phyloP scores from a whole-genome alignment of 495 filamentous ascomycete genomes.

The Hypoxylon intermedium region DNA sequence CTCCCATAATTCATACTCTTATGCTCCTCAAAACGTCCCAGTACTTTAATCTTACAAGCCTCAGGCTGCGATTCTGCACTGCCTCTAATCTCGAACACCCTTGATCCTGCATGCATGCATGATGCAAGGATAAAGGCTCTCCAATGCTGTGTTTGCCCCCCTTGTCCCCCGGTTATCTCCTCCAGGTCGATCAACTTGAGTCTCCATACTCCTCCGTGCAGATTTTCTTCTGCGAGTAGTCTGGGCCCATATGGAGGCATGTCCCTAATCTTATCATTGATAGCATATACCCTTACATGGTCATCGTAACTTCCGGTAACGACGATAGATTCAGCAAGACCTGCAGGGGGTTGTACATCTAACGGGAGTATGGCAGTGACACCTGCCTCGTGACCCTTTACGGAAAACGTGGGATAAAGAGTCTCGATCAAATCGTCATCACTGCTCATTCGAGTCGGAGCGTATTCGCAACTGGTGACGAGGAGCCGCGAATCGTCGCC shows the following conservation, averaged over 20 bases:
- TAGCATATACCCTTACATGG: slow-evolving; percentile 67
- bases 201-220: slow-evolving; percentile 93
- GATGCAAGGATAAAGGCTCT: slow-evolving; percentile 74
- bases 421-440: slow-evolving; percentile 43
- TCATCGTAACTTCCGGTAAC: slow-evolving; percentile 96
- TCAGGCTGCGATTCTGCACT: slow-evolving; percentile 30
- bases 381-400: slow-evolving; percentile 75
- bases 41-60: slow-evolving; percentile 68
- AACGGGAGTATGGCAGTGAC: slow-evolving; percentile 87
- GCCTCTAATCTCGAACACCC: slow-evolving; percentile 65
- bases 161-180: slow-evolving; percentile 19
- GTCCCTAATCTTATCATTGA: slow-evolving; percentile 26
- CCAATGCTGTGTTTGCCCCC: slow-evolving; percentile 27
- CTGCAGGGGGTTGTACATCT: slow-evolving; percentile 44
- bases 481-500: slow-evolving; percentile 70
- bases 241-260: slow-evolving; percentile 46
- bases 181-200: slow-evolving; percentile 73
- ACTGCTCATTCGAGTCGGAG: slow-evolving; percentile 3
- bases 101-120: slow-evolving; percentile 89
- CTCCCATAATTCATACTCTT: slow-evolving; percentile 96
- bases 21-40: slow-evolving; percentile 83
- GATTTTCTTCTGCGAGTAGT: slow-evolving; percentile 66
- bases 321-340: slow-evolving; percentile 56
- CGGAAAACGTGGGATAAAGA: slow-evolving; percentile 40
- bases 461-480: slow-evolving; percentile 39